Conservation (phyloP, 768 basidiomycete species). For the Lactarius sanguifluus region DNA sequence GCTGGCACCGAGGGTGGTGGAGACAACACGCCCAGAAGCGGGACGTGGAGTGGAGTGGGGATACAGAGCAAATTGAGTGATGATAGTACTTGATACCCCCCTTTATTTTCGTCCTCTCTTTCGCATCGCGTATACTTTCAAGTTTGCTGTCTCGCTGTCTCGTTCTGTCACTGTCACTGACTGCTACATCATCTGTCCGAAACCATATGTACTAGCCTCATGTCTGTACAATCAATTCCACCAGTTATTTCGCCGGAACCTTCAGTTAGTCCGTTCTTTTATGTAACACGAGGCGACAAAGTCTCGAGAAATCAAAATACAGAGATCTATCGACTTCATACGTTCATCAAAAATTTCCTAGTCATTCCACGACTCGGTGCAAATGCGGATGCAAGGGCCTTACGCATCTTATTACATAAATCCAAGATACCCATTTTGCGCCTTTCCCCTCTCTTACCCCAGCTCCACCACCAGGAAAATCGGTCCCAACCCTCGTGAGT, state of each 20-base stretch:
- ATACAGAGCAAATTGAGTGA: constrained; percentile 10
- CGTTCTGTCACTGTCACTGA: not conserved
- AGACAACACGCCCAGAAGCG: not conserved
- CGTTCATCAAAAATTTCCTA: constrained; percentile 3
- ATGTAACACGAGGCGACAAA: not conserved
- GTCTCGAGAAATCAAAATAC: not conserved
- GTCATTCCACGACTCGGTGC: constrained; percentile 59
- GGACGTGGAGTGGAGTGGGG: constrained; percentile 24
- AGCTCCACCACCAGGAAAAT: not conserved
- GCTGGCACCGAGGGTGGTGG: not conserved
- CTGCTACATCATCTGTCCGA: not conserved
- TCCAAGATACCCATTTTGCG: no score
- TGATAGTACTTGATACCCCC: constrained; percentile 3
- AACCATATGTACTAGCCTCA: not conserved
- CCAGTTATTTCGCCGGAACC: no score
- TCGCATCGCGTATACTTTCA: not conserved
- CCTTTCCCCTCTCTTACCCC: no score
- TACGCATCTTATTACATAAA: no score
- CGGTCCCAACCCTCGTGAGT: not conserved
- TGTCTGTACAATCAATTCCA: not conserved
- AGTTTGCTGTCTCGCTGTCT: not conserved
- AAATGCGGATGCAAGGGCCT: no score
- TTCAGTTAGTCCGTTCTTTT: no score
- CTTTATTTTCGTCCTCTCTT: not conserved
- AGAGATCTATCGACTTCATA: not conserved